Percentiles rank a stretch among this genome's conserved stretches.
phyloP scores from a whole-genome alignment of 441 rosid genomes.

The Populus hybrid region DNA sequence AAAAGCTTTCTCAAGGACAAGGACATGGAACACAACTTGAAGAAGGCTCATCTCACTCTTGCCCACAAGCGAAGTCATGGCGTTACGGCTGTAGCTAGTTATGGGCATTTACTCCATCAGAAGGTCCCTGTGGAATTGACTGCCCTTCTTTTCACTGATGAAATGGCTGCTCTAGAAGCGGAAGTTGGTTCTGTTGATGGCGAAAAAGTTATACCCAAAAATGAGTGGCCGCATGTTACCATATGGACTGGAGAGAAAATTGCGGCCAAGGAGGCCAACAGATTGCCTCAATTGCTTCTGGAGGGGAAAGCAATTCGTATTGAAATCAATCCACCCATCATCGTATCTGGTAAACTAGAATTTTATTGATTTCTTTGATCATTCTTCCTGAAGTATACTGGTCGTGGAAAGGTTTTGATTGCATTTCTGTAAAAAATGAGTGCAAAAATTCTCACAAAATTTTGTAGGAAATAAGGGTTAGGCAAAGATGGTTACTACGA shows the following conservation, averaged over 20 bases:
- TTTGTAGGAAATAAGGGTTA: slow-evolving; percentile 15
- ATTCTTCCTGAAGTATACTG: not conserved
- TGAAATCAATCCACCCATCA: slow-evolving; percentile 62
- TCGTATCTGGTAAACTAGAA: slow-evolving; percentile 61
- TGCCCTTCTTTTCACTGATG: slow-evolving; percentile 62
- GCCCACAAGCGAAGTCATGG: slow-evolving; percentile 96
- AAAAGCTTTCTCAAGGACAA: slow-evolving; percentile 56
- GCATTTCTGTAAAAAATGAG: not conserved
- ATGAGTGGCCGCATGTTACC: slow-evolving; percentile 85
- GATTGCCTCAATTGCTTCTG: slow-evolving; percentile 47
- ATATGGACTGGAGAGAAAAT: slow-evolving; percentile 79
- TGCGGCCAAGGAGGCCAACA: slow-evolving; percentile 70
- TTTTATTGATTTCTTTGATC: slow-evolving; percentile 41
- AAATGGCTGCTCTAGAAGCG: slow-evolving; percentile 78
- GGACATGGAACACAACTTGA: slow-evolving; percentile 32
- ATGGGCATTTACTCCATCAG: slow-evolving; percentile 43
- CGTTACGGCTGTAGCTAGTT: slow-evolving; percentile 68
- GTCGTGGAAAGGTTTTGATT: not conserved
- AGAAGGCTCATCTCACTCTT: slow-evolving; percentile 73
- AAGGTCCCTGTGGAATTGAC: slow-evolving; percentile 65
- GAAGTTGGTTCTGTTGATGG: slow-evolving; percentile 63
- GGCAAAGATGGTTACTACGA: too few relatives aligned
- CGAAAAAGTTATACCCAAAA: slow-evolving; percentile 55
- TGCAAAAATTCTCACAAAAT: slow-evolving; percentile 15
- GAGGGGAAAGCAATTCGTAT: slow-evolving; percentile 70